These are phyloP conservation scores for Aspergillus quadrilineatus DNA, from an alignment of 2,329 filamentous ascomycete species.

Conservation along the genomic window DNA sequence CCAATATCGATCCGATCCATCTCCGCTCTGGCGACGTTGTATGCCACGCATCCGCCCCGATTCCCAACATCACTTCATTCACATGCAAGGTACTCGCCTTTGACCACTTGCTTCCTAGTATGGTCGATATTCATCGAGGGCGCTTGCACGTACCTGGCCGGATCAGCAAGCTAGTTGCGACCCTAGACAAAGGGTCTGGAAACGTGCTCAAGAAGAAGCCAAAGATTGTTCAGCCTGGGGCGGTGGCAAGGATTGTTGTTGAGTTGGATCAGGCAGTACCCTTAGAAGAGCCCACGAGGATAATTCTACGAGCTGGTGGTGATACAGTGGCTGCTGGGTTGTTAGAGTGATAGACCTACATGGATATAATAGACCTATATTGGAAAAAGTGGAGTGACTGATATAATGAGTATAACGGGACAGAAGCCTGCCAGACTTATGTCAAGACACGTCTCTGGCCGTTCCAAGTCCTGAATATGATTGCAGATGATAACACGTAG, in stretches of 20 bases:
- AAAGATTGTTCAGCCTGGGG: conserved; percentile 75
- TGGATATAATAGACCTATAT: background rate
- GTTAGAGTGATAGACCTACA: conserved; percentile 55
- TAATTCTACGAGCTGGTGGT: conserved; percentile 78
- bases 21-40: conserved; percentile 82
- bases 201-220: conserved; percentile 78
- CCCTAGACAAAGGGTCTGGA: conserved; percentile 76
- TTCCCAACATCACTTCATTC: conserved; percentile 70
- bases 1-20: conserved; percentile 80
- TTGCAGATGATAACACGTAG: no score
- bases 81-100: conserved; percentile 85
- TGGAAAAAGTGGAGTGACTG: background rate
- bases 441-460: no score
- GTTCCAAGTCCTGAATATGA: no score
- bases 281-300: conserved; percentile 73
- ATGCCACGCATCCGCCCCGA: conserved; percentile 67
- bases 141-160: conserved; percentile 74
- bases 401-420: background rate
- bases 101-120: conserved; percentile 83
- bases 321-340: conserved; percentile 85
- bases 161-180: conserved; percentile 69
- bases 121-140: conserved; percentile 84
- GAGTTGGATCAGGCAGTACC: conserved; percentile 73
- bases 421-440: no score
- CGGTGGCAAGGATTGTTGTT: conserved; percentile 73